Evolutionary conservation across 2,329 filamentous ascomycete genomes (phyloP).

Genomic region (Emericellopsis atlantica): DNA sequence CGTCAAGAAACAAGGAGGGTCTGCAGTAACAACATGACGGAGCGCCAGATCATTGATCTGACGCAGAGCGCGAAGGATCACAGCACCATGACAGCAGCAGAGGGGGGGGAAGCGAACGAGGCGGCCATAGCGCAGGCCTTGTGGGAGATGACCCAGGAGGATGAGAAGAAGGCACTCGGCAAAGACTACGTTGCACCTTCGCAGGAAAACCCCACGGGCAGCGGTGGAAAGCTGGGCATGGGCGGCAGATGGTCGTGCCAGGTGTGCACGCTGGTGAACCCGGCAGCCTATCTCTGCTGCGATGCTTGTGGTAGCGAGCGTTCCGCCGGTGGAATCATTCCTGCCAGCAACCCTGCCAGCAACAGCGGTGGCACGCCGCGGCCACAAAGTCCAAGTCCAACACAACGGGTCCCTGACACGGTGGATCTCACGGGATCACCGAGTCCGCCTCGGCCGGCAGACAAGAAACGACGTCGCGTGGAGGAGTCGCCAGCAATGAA

Average conservation of each 20-base stretch:
- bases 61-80: conserved; percentile 51
- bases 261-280: conserved; percentile 45
- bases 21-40: conserved; percentile 59
- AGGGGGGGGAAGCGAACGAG: conserved; percentile 83
- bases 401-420: conserved; percentile 1
- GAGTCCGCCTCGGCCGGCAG: conserved; percentile 12
- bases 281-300: conserved; percentile 34
- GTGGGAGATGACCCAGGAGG: conserved; percentile 78
- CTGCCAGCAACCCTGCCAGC: too few species aligned
- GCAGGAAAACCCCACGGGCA: background rate
- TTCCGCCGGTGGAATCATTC: conserved; percentile 1
- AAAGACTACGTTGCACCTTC: conserved; percentile 7
- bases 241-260: conserved; percentile 34
- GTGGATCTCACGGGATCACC: conserved; percentile 19
- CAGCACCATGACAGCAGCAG: conserved; percentile 71
- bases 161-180: conserved; percentile 47
- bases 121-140: conserved; percentile 74
- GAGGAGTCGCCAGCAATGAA: conserved; percentile 4
- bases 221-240: background rate
- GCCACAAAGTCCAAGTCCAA: too few species aligned
- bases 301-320: conserved; percentile 41
- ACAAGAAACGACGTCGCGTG: background rate
- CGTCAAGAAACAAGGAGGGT: conserved; percentile 56
- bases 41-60: conserved; percentile 52
- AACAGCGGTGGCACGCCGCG: too few species aligned